Base-by-base conservation (phyloP, 1,284 basidiomycete species). In the Meira nashicola region DNA sequence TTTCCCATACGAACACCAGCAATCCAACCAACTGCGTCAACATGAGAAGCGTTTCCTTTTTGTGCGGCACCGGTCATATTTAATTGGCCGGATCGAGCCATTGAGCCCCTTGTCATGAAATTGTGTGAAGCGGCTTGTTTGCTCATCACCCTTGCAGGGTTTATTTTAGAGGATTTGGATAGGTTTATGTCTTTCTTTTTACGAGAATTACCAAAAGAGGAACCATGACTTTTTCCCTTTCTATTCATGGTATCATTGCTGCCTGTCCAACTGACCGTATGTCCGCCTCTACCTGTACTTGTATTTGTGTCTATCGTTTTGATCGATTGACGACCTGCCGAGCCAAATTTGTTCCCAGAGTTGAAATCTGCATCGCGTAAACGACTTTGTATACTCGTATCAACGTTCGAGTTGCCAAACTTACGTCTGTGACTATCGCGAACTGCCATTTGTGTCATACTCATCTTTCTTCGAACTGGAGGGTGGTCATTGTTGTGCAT, bases 11-110 rank as follows among this genome's bases (percentile, higher is more conserved):
- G 57, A 25, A 69, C 67, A 33, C 71, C 66, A 40, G 68, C 61
- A 38, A 73, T 71, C 69, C 66, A 70, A 14, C 65, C 67, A 28
- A 71, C 58, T 12, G 70, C 64, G 19, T 72, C 70, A 7, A 67
- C 21, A 33, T 33, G 28, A 33, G 28, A 33, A 21, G 51, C 48
- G 28, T 12, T 28, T n/a, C 51, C 51, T 37, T 28, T 39, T 41
- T 23, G 17, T 12, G 46, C 25, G 8, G 17, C 46, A 21, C 46
- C 46, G 12, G 19, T 53, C 12, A 48, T 48, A 12, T 41, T 41
- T 5, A 53, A 15, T 21, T 53, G 51, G 19, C 39, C 51, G 19
- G 17, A 15, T n/a, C 33, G 33, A 7, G 51, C 56, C 23, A 39
- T 50, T 21, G 53, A 33, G 2, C 57, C 57, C 33, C 57, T 40